A percentile compares a stretch with the other conserved stretches of the same genome.
Conservation (phyloP, 148 eudicot species). For the Agrostemma githago region DNA sequence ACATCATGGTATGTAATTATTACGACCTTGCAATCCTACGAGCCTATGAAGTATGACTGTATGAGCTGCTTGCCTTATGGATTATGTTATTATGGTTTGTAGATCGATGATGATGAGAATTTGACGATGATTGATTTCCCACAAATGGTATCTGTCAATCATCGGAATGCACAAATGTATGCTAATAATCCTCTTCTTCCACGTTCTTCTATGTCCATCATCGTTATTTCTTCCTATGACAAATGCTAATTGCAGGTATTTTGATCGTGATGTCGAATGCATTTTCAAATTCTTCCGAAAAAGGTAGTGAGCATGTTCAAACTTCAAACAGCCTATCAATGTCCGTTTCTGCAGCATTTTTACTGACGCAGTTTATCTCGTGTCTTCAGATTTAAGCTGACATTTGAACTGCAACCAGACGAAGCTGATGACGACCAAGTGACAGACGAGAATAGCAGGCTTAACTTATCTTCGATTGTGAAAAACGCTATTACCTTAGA, state of each 20-base stretch:
- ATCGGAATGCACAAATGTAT: conserved; percentile 86
- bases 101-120: conserved; percentile 93
- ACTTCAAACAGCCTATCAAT: neutral
- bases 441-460: conserved; percentile 47
- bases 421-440: conserved; percentile 59
- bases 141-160: conserved; percentile 95
- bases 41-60: neutral
- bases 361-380: neutral
- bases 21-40: neutral
- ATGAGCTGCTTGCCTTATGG: neutral
- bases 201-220: neutral
- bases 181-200: conserved; percentile 12
- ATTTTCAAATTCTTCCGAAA: conserved; percentile 82
- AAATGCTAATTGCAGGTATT: conserved; percentile 51
- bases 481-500: conserved; percentile 28
- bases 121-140: conserved; percentile 95
- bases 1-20: conserved; percentile 61
- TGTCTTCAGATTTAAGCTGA: conserved; percentile 57
- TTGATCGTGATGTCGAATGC: conserved; percentile 96
- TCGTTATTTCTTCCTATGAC: neutral
- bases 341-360: neutral
- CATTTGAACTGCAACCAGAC: conserved; percentile 43
- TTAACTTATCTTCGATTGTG: conserved; percentile 59
- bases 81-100: conserved; percentile 11
- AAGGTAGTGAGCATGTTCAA: conserved; percentile 38